Conservation (phyloP, 257 asterid species). For the Striga asiatica region DNA sequence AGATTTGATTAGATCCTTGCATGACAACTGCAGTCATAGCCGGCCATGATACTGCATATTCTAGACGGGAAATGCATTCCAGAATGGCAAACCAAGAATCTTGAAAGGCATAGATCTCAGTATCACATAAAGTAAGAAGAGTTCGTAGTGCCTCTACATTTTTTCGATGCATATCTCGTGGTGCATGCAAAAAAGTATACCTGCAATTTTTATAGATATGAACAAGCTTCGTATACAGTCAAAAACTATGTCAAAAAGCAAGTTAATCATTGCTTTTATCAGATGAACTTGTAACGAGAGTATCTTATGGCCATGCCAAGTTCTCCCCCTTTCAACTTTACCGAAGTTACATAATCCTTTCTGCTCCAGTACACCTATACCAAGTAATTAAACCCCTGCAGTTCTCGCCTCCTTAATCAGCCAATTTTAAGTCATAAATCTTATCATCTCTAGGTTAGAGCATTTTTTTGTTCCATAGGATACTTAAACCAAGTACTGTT, state of each 20-base stretch:
- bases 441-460: background rate
- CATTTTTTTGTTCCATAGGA: background rate
- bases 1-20: conserved; percentile 98
- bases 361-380: background rate
- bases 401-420: background rate
- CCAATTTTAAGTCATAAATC: background rate
- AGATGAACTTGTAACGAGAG: background rate
- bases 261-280: conserved; percentile 10
- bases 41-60: conserved; percentile 81
- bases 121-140: conserved; percentile 70
- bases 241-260: conserved; percentile 1
- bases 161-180: conserved; percentile 93
- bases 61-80: conserved; percentile 96
- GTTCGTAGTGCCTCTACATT: conserved; percentile 96
- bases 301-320: background rate
- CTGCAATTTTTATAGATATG: conserved; percentile 36
- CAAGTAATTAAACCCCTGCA: background rate
- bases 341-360: background rate
- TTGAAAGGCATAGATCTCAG: conserved; percentile 84
- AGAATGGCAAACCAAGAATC: conserved; percentile 94
- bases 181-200: conserved; percentile 90
- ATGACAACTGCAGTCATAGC: conserved; percentile 83
- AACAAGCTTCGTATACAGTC: background rate
- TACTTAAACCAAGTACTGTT: background rate
- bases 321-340: background rate